Conservation (phyloP, 2,329 filamentous ascomycete genomes). For the Fusarium tuaranense region DNA sequence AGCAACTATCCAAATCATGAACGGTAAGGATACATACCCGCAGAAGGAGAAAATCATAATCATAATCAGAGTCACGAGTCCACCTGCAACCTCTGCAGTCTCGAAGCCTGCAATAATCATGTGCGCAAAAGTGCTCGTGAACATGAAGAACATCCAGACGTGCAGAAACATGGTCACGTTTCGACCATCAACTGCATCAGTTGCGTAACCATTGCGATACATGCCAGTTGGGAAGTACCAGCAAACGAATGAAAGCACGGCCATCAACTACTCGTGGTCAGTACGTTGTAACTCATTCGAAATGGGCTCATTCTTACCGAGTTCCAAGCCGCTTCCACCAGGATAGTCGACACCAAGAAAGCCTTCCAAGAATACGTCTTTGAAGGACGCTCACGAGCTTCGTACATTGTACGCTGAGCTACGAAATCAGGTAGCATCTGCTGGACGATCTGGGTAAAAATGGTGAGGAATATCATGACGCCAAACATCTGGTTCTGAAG, state of each 20-base stretch:
- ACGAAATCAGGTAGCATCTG: conserved; percentile 80
- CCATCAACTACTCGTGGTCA: conserved; percentile 42
- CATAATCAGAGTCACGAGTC: conserved; percentile 73
- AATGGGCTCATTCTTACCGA: conserved; percentile 58
- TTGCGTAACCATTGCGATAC: conserved; percentile 67
- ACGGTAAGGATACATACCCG: conserved; percentile 64
- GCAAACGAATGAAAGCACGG: conserved; percentile 69
- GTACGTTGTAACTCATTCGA: fast-evolving
- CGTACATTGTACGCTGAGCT: conserved; percentile 75
- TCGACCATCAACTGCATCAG: conserved; percentile 58
- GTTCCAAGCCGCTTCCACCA: conserved; percentile 77
- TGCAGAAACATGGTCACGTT: conserved; percentile 73
- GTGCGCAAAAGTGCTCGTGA: conserved; percentile 73
- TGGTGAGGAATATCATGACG: conserved; percentile 77
- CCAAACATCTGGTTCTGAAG: conserved; percentile 79
- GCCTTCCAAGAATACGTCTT: conserved; percentile 77
- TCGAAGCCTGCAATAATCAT: conserved; percentile 74
- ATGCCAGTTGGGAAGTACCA: conserved; percentile 78
- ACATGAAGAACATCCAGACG: conserved; percentile 72
- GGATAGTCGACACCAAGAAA: conserved; percentile 70
- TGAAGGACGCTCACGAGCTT: conserved; percentile 74
- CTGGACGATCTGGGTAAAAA: conserved; percentile 74
- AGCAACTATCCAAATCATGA: background rate
- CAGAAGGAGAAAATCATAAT: conserved; percentile 72
- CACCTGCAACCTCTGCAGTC: conserved; percentile 71